Conservation (phyloP, 108 stramenopile species). For the Fistulifera pelliculosa region DNA sequence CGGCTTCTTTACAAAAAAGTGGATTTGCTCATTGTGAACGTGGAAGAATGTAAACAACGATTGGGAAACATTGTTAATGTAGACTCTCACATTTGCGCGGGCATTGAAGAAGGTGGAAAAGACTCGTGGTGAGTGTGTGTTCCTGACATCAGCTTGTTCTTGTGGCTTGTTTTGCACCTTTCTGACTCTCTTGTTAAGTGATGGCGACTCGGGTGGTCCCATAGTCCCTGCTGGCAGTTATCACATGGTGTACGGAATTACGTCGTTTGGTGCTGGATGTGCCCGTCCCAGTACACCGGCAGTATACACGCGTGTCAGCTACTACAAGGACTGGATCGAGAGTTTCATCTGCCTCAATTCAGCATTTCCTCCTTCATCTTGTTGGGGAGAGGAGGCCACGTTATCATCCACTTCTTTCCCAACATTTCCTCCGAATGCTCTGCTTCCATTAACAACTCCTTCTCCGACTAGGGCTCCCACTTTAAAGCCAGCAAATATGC, state of each 20-base stretch:
- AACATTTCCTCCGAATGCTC: too few relatives aligned
- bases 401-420: too few relatives aligned
- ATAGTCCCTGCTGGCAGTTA: constrained; percentile 2
- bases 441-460: too few relatives aligned
- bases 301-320: constrained; percentile 27
- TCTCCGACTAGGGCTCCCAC: too few relatives aligned
- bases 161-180: not conserved
- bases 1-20: too few relatives aligned
- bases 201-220: constrained; percentile 37
- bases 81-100: too few relatives aligned
- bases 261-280: constrained; percentile 38
- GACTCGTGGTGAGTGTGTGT: constrained; percentile 14
- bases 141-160: not conserved
- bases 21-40: too few relatives aligned
- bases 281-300: constrained; percentile 25
- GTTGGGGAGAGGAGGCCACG: constrained; percentile 3
- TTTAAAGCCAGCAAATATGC: too few relatives aligned
- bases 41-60: too few relatives aligned
- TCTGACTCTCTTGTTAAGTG: constrained; percentile 2
- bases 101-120: not conserved
- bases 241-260: constrained; percentile 23
- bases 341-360: constrained; percentile 25
- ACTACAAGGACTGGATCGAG: constrained; percentile 26
- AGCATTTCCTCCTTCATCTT: constrained; percentile 15
- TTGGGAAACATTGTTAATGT: too few relatives aligned